These are phyloP conservation scores for Domatiomyces catenatus DNA, from an alignment of 2,329 filamentous ascomycete species.

Conservation along the genomic window DNA sequence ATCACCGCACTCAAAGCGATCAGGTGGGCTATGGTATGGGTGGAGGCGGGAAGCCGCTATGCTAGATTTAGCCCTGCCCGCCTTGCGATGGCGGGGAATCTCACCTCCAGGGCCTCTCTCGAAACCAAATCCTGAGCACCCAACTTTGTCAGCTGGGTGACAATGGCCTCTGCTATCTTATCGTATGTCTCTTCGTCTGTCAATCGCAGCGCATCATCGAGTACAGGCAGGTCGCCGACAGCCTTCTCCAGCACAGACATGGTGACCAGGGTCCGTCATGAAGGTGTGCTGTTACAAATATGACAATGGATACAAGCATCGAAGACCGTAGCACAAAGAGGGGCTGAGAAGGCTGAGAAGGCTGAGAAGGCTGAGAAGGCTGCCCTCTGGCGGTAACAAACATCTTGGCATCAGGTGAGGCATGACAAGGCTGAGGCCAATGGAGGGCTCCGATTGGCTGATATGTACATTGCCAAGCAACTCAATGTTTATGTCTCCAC, in stretches of 20 bases:
- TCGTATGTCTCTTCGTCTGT: conserved; percentile 26
- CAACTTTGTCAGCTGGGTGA: conserved; percentile 16
- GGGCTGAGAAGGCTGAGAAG: background rate
- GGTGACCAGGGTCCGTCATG: background rate
- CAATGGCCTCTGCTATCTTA: conserved; percentile 17
- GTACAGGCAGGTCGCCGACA: conserved; percentile 7
- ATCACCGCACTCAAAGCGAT: conserved; percentile 38
- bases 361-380: too few relatives aligned
- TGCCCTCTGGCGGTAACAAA: background rate
- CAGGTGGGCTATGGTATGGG: conserved; percentile 46
- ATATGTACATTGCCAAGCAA: background rate
- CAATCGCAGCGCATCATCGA: conserved; percentile 6
- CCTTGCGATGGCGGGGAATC: conserved; percentile 11
- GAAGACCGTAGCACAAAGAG: background rate
- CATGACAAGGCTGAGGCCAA: background rate
- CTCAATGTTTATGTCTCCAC: too few relatives aligned
- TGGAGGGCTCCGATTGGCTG: background rate
- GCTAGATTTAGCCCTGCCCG: background rate
- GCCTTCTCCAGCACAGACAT: conserved; percentile 9
- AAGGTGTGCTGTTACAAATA: background rate
- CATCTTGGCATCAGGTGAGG: background rate
- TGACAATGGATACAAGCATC: background rate
- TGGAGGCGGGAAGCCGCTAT: background rate
- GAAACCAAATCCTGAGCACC: conserved; percentile 5
- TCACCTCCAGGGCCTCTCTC: conserved; percentile 21